These are phyloP conservation scores for Picochlorum costavermella DNA, from an alignment of 139 green algal species.

Conservation along the genomic window DNA sequence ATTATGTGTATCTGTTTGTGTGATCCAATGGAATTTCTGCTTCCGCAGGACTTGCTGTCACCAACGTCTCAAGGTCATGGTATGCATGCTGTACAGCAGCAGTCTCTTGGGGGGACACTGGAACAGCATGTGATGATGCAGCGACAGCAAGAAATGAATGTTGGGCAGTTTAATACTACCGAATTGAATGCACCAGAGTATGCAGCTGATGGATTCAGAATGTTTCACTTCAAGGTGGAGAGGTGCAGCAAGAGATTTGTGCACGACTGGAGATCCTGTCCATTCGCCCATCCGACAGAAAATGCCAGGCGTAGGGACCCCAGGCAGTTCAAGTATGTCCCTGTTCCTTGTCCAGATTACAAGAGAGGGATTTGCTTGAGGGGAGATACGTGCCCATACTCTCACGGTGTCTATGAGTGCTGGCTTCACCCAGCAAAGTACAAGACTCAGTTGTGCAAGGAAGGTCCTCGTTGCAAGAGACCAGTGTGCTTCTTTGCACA, in stretches of 20 bases:
- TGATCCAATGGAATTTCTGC: too few relatives aligned
- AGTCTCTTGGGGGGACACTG: background rate
- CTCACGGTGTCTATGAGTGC: slow-evolving; percentile 86
- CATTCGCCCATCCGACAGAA: slow-evolving; percentile 94
- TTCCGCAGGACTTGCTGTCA: too few relatives aligned
- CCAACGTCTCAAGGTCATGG: too few relatives aligned
- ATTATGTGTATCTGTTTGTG: too few relatives aligned
- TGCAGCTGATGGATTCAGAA: slow-evolving; percentile 70
- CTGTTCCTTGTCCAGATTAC: slow-evolving; percentile 90
- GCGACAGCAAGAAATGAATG: background rate
- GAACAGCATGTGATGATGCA: background rate
- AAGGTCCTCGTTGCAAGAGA: slow-evolving; percentile 62
- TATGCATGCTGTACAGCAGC: background rate
- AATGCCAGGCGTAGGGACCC: slow-evolving; percentile 90
- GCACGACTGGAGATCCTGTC: slow-evolving; percentile 95
- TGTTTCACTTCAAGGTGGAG: slow-evolving; percentile 82
- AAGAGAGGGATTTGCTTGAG: slow-evolving; percentile 52
- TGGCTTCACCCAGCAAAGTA: slow-evolving; percentile 85
- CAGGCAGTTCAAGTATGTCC: slow-evolving; percentile 73
- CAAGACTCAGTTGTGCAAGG: slow-evolving; percentile 82
- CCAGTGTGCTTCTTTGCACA: slow-evolving; percentile 96
- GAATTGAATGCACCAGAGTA: slow-evolving; percentile 75
- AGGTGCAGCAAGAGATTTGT: slow-evolving; percentile 72
- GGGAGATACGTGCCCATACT: slow-evolving; percentile 71
- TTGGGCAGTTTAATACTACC: slow-evolving; percentile 38